Base-by-base conservation (phyloP, 176 grass and related monocot genomes). In the Pharus latifolius region DNA sequence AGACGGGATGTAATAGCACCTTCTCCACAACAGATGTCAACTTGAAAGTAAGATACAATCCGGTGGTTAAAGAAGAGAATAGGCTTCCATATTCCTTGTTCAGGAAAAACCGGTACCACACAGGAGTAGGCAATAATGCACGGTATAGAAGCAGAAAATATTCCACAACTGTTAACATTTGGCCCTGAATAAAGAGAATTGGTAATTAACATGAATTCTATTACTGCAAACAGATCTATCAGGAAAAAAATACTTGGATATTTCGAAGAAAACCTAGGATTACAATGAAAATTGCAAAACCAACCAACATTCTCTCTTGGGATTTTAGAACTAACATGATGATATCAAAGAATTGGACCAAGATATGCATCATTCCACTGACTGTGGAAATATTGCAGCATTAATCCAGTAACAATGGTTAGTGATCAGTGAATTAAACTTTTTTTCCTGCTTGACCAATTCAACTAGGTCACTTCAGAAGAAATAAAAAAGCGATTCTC, bases 31-130 rank as follows among this genome's bases (percentile, higher is more conserved):
- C 95, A 79, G 95, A 99, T 78, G 95, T 91, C 69, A 99, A 70
- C 76, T 99, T 99, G 84, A 99, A 99, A 82, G 95, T 99, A 80
- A 99, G 95, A 77, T 99, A 99, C 19, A 99, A 60, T 30, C 95
- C 95, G 4, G 95, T 99, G 50, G 90, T 99, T 65, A 99, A 78
- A 68, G 95, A 99, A 24, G 95, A 99, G 81, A 99, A 94, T 22
- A 99, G 82, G 79, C 95, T 99, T 24, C 95, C 95, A 67, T 99
- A 99, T 79, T 99, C 95, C 82, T 99, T 99, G 82, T 99, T 99
- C 35, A 99, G 60, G 60, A 99, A 99, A 78, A 99, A 99, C 3
- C 95, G 90, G 63, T 99, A 99, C 95, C 95, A 99, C 59, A 99
- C 87, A 48, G 95, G 82, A 48, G 90, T 79, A 65, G 95, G 95